Percentiles rank a stretch among this genome's conserved stretches.
phyloP scores from a whole-genome alignment of 805 yeast genomes.

The Metschnikowia matae region DNA sequence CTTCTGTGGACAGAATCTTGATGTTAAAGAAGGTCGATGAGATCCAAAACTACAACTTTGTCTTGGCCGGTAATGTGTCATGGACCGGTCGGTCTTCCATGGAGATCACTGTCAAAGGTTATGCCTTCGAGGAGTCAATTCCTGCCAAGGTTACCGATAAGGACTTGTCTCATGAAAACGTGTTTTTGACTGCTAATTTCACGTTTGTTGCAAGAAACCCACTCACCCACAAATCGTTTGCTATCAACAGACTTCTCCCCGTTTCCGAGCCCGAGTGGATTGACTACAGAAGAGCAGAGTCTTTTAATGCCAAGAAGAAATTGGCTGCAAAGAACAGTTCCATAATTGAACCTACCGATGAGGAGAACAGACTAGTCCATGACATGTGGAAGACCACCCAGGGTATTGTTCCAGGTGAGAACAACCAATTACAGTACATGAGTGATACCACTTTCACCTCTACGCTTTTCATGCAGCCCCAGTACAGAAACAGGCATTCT shows the following conservation, averaged over 20 bases:
- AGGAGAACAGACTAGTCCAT: slow-evolving; percentile 73
- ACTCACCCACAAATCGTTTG: slow-evolving; percentile 81
- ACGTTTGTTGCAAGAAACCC: slow-evolving; percentile 97
- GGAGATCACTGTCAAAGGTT: slow-evolving; percentile 91
- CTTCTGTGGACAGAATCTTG: slow-evolving; percentile 87
- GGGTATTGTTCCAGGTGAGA: slow-evolving; percentile 4
- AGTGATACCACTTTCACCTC: slow-evolving; percentile 66
- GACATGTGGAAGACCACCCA: slow-evolving; percentile 57
- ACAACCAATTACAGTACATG: slow-evolving; percentile 55
- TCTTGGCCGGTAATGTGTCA: slow-evolving; percentile 85
- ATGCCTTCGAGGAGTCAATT: slow-evolving; percentile 57
- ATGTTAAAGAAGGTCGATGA: slow-evolving; percentile 82
- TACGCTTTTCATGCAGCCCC: slow-evolving; percentile 92
- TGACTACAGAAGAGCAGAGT: slow-evolving; percentile 84
- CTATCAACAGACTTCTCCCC: slow-evolving; percentile 78
- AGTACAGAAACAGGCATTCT: slow-evolving; percentile 90
- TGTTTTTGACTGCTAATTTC: slow-evolving; percentile 84
- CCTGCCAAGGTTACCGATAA: slow-evolving; percentile 54
- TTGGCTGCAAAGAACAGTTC: slow-evolving; percentile 63
- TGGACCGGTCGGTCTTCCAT: slow-evolving; percentile 95
- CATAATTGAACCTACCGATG: slow-evolving; percentile 58
- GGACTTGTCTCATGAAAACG: slow-evolving; percentile 58
- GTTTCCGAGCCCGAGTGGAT: slow-evolving; percentile 71
- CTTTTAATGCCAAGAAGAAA: slow-evolving; percentile 83
- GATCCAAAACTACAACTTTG: slow-evolving; percentile 67